phyloP scores from a whole-genome alignment of 257 asterid genomes.

The Nicotiana tabacum region DNA sequence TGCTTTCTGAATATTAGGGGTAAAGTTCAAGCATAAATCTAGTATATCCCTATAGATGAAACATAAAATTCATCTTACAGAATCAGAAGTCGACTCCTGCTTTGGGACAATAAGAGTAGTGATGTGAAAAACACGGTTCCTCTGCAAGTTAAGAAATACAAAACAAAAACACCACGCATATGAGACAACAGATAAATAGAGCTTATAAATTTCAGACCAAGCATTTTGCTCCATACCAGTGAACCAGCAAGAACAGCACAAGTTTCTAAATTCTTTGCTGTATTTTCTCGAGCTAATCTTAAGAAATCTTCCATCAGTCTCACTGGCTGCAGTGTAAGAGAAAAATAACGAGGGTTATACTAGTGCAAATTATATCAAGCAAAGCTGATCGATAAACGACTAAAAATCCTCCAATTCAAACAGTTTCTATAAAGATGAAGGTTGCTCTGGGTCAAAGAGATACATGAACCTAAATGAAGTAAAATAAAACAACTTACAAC shows the following conservation, averaged over 20 bases:
- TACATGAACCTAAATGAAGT: not conserved
- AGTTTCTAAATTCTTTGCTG: slow-evolving; percentile 74
- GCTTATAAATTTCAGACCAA: not conserved
- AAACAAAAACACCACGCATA: slow-evolving; percentile 11
- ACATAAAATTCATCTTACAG: slow-evolving; percentile 39
- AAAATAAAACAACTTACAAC: slow-evolving; percentile 56
- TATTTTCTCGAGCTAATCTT: slow-evolving; percentile 77
- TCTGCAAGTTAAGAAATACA: slow-evolving; percentile 48
- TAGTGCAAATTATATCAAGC: slow-evolving; percentile 11
- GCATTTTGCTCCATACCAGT: slow-evolving; percentile 47
- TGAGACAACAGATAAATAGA: not conserved
- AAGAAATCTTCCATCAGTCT: slow-evolving; percentile 86
- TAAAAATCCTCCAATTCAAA: not conserved
- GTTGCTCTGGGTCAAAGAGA: not conserved
- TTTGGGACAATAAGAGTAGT: slow-evolving; percentile 87
- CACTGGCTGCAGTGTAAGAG: slow-evolving; percentile 58
- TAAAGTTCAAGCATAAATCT: slow-evolving; percentile 14
- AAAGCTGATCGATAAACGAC: slow-evolving; percentile 2
- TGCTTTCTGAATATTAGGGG: not conserved
- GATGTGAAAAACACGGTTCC: slow-evolving; percentile 72
- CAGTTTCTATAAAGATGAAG: not conserved
- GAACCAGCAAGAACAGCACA: slow-evolving; percentile 98
- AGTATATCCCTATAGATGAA: not conserved
- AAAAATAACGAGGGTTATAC: slow-evolving; percentile 20
- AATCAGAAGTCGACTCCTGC: slow-evolving; percentile 96